phyloP scores from a whole-genome alignment of 805 yeast genomes.

The Lachancea mirantina region DNA sequence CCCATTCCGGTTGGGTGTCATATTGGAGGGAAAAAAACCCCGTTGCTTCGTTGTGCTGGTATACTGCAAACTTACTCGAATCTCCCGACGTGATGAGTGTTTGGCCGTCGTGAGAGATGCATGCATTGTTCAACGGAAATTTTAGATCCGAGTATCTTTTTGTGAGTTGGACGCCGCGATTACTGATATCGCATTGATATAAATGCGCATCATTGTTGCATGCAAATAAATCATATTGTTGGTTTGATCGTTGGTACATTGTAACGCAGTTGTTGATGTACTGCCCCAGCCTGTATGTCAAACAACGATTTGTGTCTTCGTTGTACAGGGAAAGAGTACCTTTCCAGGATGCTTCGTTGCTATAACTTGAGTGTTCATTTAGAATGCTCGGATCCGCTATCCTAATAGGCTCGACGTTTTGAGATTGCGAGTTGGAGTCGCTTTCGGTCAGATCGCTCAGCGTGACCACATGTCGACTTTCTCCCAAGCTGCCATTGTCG shows the following conservation, averaged over 20 bases:
- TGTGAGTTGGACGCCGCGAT: constrained; percentile 38
- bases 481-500: constrained; percentile 21
- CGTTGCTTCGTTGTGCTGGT: constrained; percentile 32
- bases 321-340: constrained; percentile 44
- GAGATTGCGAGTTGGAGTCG: constrained; percentile 6
- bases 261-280: constrained; percentile 78
- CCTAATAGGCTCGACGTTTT: constrained; percentile 23
- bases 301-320: constrained; percentile 39
- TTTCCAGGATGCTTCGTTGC: constrained; percentile 36
- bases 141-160: constrained; percentile 43
- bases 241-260: constrained; percentile 37
- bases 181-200: constrained; percentile 54
- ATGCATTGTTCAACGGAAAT: constrained; percentile 69
- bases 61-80: constrained; percentile 53
- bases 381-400: constrained; percentile 25
- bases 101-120: constrained; percentile 55
- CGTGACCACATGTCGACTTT: constrained; percentile 4
- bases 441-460: constrained; percentile 3
- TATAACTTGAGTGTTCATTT: constrained; percentile 25
- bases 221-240: constrained; percentile 50
- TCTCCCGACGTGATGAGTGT: constrained; percentile 71
- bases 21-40: constrained; percentile 24
- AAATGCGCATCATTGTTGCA: constrained; percentile 80
- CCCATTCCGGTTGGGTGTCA: constrained; percentile 25
- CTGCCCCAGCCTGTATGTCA: constrained; percentile 61